These are phyloP conservation scores for Acorus gramineus DNA, from an alignment of 106 monocot genomes.

Conservation along the genomic window DNA sequence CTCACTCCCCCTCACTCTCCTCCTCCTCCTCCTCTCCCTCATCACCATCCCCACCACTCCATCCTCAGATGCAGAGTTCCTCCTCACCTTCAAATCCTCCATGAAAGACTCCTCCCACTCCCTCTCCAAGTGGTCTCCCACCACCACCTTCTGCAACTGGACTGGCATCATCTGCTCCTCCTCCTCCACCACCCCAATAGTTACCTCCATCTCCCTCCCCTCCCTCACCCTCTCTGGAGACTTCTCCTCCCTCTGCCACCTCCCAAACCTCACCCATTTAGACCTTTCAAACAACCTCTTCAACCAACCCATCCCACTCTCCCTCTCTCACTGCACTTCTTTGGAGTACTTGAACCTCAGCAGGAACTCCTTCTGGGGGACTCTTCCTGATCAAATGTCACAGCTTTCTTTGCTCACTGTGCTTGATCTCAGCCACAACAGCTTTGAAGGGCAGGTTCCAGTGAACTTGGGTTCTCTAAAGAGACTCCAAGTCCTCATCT, in stretches of 20 bases:
- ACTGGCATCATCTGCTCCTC: slow-evolving; percentile 44
- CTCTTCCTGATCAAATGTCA: slow-evolving; percentile 50
- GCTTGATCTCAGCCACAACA: slow-evolving; percentile 57
- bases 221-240: slow-evolving; percentile 51
- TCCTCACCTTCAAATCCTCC: slow-evolving; percentile 60
- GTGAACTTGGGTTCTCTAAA: slow-evolving; percentile 20
- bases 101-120: slow-evolving; percentile 33
- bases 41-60: neutral
- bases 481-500: slow-evolving; percentile 41
- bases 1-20: slow-evolving; percentile 10
- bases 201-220: slow-evolving; percentile 39
- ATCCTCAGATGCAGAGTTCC: slow-evolving; percentile 30
- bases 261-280: slow-evolving; percentile 31
- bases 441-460: slow-evolving; percentile 41
- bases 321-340: slow-evolving; percentile 35
- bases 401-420: slow-evolving; percentile 26
- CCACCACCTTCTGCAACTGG: slow-evolving; percentile 44
- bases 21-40: slow-evolving; percentile 7
- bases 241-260: slow-evolving; percentile 40
- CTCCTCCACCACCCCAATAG: neutral
- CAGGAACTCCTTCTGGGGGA: slow-evolving; percentile 42
- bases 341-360: slow-evolving; percentile 49
- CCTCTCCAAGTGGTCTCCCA: slow-evolving; percentile 43
- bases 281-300: slow-evolving; percentile 53
- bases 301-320: slow-evolving; percentile 47